Evolutionary conservation across 2,329 filamentous ascomycete species (phyloP), one percentile per base, ranked within the genome.

Genomic region (Penicillium brasilianum): DNA sequence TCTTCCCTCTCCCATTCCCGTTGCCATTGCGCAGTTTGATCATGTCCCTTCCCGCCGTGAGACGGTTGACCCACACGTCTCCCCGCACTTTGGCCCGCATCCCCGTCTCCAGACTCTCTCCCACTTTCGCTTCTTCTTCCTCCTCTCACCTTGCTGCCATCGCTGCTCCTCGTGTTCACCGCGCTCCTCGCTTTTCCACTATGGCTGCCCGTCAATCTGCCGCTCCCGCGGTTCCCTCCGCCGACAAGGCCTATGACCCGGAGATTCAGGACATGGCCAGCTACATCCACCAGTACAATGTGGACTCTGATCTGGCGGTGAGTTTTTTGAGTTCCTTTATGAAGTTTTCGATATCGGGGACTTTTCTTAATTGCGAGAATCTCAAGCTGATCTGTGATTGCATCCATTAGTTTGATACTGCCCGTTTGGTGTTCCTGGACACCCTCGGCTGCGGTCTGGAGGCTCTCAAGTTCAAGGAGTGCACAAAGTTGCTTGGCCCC

Each of bases 371-470:
- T 28, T 30, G 10, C 4, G 5, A 14, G 34, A 14, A 43, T 43
- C 4, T 20, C 10, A 22, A 20, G 34, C 56, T 62, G 54, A 65
- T 46, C 28, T n/a, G 50, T 32, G 4, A 48, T 44, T 46, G 39
- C 34, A 34, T 51, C 14, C 8, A 46, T 22, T 64, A 79, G 77
- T 96, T 91, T 77, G 95, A 99, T 80, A 99, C 95, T 52, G 95
- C 95, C 65, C 90, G 95, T 81, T 94, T 93, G 83, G 93, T 98
- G 70, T 93, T 99, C 80, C 88, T 98, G 75, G 95, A 99, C 80
- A 98, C 95, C 58, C 87, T 99, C 51, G 95, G 95, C 74, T 99
- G 95, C 79, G 95, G 95, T 76, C 88, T 99, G 66, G 93, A 98
- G 83, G 95, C 92, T 69, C 87, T 99, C 74, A 89, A 90, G 71